Evolutionary conservation across 192 early-diverging fungal species (phyloP).

Genomic region (Gaertneriomyces semiglobifer): DNA sequence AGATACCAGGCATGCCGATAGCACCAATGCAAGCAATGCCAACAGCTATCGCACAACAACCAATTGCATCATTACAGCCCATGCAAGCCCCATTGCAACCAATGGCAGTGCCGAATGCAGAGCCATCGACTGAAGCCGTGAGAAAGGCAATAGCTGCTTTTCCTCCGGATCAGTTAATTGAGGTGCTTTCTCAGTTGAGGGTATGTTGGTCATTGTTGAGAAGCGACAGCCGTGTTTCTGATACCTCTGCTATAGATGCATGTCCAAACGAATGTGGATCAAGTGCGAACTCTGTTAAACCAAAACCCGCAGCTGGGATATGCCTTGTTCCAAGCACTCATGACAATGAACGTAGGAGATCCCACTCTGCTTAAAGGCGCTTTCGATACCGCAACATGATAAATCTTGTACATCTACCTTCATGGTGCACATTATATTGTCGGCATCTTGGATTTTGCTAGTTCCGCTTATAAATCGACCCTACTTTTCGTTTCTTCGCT

Average conservation of each 20-base stretch:
- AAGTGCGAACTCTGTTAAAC: constrained; percentile 62
- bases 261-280: constrained; percentile 58
- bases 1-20: no score
- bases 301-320: constrained; percentile 80
- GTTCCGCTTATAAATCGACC: no score
- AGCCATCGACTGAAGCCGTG: constrained; percentile 49
- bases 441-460: background rate
- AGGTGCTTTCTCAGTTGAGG: constrained; percentile 66
- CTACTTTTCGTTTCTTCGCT: no score
- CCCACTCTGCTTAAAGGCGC: constrained; percentile 22
- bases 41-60: no score
- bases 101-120: constrained; percentile 7
- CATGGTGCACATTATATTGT: background rate
- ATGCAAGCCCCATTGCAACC: background rate
- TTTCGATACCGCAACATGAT: no score
- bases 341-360: constrained; percentile 78
- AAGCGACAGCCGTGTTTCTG: background rate
- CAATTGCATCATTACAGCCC: no score
- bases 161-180: constrained; percentile 58
- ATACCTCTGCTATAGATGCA: constrained; percentile 42
- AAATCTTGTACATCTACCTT: no score
- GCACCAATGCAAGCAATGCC: no score
- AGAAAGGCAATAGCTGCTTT: constrained; percentile 53
- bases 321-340: constrained; percentile 77
- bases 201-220: constrained; percentile 24